Conservation (phyloP, 139 green algal species). For the Auxenochlorella protothecoides region DNA sequence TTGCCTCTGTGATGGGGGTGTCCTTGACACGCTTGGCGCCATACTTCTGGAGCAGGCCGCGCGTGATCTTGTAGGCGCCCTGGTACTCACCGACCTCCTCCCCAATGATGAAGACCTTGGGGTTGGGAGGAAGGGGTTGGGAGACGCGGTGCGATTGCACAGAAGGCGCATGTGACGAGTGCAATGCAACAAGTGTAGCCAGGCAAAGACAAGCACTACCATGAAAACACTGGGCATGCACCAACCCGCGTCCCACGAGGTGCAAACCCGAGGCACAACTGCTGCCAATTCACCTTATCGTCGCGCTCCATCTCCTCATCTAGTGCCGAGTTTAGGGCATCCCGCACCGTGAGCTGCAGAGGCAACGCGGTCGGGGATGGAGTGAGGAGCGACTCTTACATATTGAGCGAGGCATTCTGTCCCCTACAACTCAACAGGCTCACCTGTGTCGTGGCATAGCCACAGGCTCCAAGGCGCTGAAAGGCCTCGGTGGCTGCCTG, state of each 20-base stretch:
- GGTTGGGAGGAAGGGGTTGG: background rate
- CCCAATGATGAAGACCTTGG: conserved; percentile 86
- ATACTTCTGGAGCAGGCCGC: conserved; percentile 89
- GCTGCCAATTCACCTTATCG: conserved; percentile 29
- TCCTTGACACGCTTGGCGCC: conserved; percentile 86
- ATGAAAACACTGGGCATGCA: too few species aligned
- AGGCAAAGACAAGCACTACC: too few species aligned
- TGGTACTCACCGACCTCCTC: conserved; percentile 98
- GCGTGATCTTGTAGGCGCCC: conserved; percentile 97
- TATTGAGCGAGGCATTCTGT: too few species aligned
- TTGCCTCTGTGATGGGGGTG: conserved; percentile 97
- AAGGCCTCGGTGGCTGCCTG: too few species aligned
- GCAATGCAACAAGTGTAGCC: too few species aligned
- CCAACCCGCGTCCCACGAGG: too few species aligned
- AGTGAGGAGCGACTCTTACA: background rate
- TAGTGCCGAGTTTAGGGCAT: conserved; percentile 93
- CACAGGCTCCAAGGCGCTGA: background rate
- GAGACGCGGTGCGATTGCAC: background rate
- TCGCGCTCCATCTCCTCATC: conserved; percentile 95
- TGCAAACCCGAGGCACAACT: too few species aligned
- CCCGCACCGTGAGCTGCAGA: conserved; percentile 86
- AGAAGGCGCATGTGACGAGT: background rate
- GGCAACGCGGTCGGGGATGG: background rate
- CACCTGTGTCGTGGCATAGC: conserved; percentile 22
- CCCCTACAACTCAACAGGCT: background rate